Evolutionary conservation across 140 eudicot species (phyloP).

Genomic region (Erigeron philadelphicus): DNA sequence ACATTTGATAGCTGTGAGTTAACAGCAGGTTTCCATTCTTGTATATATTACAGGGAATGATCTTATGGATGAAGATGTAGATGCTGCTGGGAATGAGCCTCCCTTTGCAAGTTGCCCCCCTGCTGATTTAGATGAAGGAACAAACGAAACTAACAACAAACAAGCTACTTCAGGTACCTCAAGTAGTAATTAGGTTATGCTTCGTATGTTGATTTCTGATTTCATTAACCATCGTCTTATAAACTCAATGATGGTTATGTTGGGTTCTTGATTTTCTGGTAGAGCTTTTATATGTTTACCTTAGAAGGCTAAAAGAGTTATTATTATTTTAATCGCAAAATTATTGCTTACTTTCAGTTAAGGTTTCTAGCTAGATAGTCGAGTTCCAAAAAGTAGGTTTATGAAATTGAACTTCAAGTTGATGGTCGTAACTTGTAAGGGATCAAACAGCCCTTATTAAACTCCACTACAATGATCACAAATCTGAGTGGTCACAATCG

Average conservation of each 20-base stretch:
- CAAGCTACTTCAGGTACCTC: conserved; percentile 36
- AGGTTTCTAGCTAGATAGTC: too few relatives aligned
- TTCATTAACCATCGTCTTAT: conserved; percentile 13
- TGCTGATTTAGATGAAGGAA: conserved; percentile 43
- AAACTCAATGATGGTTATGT: conserved; percentile 8
- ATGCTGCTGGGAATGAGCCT: conserved; percentile 76
- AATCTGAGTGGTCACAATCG: too few relatives aligned
- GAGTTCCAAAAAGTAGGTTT: too few relatives aligned
- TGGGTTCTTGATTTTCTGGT: conserved; percentile 17
- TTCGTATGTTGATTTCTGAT: conserved; percentile 7
- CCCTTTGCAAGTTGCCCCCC: conserved; percentile 70
- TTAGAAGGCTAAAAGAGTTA: too few relatives aligned
- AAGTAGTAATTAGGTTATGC: conserved; percentile 36
- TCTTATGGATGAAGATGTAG: conserved; percentile 55
- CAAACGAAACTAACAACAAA: conserved; percentile 33
- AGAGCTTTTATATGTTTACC: neutral
- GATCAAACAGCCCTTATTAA: too few relatives aligned
- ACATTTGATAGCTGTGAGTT: conserved; percentile 1
- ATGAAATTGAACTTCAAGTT: too few relatives aligned
- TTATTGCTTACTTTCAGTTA: too few relatives aligned
- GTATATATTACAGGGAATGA: conserved; percentile 45
- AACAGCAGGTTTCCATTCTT: conserved; percentile 5
- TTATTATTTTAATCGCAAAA: too few relatives aligned
- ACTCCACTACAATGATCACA: too few relatives aligned
- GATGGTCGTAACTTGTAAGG: too few relatives aligned